Conservation (phyloP, 768 basidiomycete genomes). For the Hygrocybe punicea region DNA sequence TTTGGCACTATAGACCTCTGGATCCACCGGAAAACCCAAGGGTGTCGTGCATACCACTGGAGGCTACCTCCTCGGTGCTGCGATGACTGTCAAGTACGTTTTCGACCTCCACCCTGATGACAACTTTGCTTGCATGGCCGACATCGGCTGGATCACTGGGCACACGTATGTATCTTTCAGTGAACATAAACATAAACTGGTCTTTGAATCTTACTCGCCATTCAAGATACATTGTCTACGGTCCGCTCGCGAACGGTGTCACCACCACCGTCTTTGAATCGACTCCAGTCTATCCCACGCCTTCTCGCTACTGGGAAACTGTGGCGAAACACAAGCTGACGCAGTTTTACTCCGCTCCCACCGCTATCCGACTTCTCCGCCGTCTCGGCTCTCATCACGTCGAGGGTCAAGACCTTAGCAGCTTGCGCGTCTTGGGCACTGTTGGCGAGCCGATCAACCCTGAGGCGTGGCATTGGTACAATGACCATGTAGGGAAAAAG, state of each 20-base stretch:
- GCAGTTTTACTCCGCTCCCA: slow-evolving; percentile 93
- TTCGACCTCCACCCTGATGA: slow-evolving; percentile 98
- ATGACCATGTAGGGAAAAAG: slow-evolving; percentile 84
- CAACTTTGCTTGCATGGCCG: slow-evolving; percentile 96
- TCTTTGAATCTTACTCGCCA: not conserved
- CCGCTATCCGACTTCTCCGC: slow-evolving; percentile 87
- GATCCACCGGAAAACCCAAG: slow-evolving; percentile 94
- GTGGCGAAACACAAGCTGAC: slow-evolving; percentile 92
- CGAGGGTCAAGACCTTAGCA: slow-evolving; percentile 73
- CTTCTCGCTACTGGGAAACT: slow-evolving; percentile 94
- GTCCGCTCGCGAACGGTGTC: slow-evolving; percentile 82
- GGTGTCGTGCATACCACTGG: slow-evolving; percentile 90
- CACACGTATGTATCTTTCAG: slow-evolving; percentile 59
- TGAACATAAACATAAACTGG: slow-evolving; percentile 6
- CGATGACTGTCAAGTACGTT: slow-evolving; percentile 92
- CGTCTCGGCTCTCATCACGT: slow-evolving; percentile 83
- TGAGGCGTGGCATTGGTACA: slow-evolving; percentile 99
- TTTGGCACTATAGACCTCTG: slow-evolving; percentile 66
- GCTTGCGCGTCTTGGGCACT: slow-evolving; percentile 81
- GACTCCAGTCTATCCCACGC: slow-evolving; percentile 94
- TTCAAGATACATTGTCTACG: slow-evolving; percentile 87
- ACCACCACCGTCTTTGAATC: slow-evolving; percentile 92
- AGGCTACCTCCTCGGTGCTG: slow-evolving; percentile 88
- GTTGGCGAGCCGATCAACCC: slow-evolving; percentile 99
- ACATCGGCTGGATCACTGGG: slow-evolving; percentile 98